These are phyloP conservation scores for Urochloa ruziziensis DNA, from an alignment of 176 grass and related monocot species.

Conservation along the genomic window DNA sequence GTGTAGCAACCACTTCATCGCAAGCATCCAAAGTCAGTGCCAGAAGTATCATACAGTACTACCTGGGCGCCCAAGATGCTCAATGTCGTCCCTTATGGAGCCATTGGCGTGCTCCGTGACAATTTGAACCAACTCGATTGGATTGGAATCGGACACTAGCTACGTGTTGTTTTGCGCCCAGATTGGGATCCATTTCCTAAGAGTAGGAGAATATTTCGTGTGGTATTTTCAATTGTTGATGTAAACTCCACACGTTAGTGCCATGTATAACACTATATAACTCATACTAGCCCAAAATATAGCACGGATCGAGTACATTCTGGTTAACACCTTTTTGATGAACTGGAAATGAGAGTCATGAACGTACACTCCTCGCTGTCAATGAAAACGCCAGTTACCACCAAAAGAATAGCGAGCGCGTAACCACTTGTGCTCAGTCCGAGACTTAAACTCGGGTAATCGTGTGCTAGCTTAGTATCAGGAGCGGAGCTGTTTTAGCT, in stretches of 20 bases:
- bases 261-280: background rate
- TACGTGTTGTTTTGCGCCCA: background rate
- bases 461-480: no score
- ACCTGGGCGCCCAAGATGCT: conserved; percentile 29
- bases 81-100: background rate
- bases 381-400: no score
- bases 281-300: background rate
- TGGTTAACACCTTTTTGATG: background rate
- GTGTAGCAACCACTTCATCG: conserved; percentile 3
- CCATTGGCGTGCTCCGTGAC: background rate
- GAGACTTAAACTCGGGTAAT: no score
- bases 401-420: no score
- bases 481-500: no score
- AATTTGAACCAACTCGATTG: background rate
- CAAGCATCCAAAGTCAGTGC: conserved; percentile 38
- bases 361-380: no score
- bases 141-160: background rate
- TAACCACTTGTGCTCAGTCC: no score
- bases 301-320: background rate
- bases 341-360: no score
- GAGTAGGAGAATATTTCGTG: background rate
- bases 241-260: background rate
- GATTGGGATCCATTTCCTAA: background rate
- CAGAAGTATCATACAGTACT: conserved; percentile 24
- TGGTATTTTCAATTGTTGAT: background rate